Evolutionary conservation across 2,329 filamentous ascomycete genomes (phyloP).

Genomic region (Colletotrichum navitas): DNA sequence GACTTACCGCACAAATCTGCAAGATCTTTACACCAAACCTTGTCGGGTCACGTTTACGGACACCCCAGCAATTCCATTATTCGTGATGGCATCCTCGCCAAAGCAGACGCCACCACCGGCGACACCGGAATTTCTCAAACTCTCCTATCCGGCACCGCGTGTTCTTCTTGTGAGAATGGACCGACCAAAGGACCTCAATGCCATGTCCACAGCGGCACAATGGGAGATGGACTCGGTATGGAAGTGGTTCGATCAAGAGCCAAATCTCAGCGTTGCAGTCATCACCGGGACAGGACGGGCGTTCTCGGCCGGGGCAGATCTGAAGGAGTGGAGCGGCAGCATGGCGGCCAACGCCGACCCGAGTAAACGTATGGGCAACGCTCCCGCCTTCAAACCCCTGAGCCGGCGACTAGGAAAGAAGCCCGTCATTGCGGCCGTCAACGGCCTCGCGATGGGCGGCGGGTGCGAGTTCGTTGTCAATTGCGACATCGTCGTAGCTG

Average conservation of each 20-base stretch:
- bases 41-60: background rate
- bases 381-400: slow-evolving; percentile 48
- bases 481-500: slow-evolving; percentile 67
- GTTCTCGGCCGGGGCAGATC: slow-evolving; percentile 68
- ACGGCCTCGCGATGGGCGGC: slow-evolving; percentile 68
- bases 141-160: slow-evolving; percentile 56
- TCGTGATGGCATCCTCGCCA: slow-evolving; percentile 33
- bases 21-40: background rate
- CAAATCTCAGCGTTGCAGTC: slow-evolving; percentile 60
- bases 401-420: slow-evolving; percentile 62
- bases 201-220: slow-evolving; percentile 55
- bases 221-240: slow-evolving; percentile 61
- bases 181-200: slow-evolving; percentile 55
- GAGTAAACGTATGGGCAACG: slow-evolving; percentile 42
- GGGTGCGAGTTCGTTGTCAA: slow-evolving; percentile 69
- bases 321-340: slow-evolving; percentile 61
- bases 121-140: slow-evolving; percentile 50
- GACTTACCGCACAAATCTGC: background rate
- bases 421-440: slow-evolving; percentile 70
- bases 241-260: slow-evolving; percentile 67
- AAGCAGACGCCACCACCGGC: slow-evolving; percentile 51
- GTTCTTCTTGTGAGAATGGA: slow-evolving; percentile 57
- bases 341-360: slow-evolving; percentile 44
- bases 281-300: slow-evolving; percentile 66
- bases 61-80: no score